These are phyloP conservation scores for Saccharomyces kudriavzevii DNA, from an alignment of 805 yeast genomes.

Conservation along the genomic window DNA sequence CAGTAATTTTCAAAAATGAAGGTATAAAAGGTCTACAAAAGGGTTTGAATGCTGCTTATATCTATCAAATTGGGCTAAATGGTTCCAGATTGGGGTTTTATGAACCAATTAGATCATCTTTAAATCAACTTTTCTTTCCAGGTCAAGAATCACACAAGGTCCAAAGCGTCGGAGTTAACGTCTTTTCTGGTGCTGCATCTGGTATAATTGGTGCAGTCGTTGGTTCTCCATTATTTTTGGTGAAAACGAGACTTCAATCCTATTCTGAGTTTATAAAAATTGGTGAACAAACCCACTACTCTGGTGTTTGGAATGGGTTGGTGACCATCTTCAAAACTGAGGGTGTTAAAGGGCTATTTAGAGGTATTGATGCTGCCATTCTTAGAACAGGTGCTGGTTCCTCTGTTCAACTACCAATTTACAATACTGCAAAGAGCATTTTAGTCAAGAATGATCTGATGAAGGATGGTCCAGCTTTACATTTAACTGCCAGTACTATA, in stretches of 20 bases:
- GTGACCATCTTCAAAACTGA: slow-evolving; percentile 51
- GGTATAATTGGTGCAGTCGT: slow-evolving; percentile 84
- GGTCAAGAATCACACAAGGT: slow-evolving; percentile 39
- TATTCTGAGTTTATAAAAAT: slow-evolving; percentile 59
- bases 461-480: slow-evolving; percentile 59
- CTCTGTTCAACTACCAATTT: slow-evolving; percentile 87
- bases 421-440: slow-evolving; percentile 64
- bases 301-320: slow-evolving; percentile 60
- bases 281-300: slow-evolving; percentile 91
- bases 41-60: slow-evolving; percentile 81
- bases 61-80: slow-evolving; percentile 83
- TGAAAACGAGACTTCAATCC: slow-evolving; percentile 96
- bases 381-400: slow-evolving; percentile 95
- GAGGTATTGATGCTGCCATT: slow-evolving; percentile 93
- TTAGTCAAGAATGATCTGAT: slow-evolving; percentile 46
- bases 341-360: slow-evolving; percentile 76
- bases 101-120: slow-evolving; percentile 66
- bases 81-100: slow-evolving; percentile 93
- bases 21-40: slow-evolving; percentile 85
- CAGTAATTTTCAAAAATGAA: slow-evolving; percentile 63
- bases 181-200: slow-evolving; percentile 69
- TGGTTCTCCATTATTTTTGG: slow-evolving; percentile 86
- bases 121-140: slow-evolving; percentile 52
- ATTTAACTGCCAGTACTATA: slow-evolving; percentile 61
- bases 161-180: slow-evolving; percentile 53